phyloP scores from a whole-genome alignment of 257 asterid species.

The Scutellaria baicalensis region DNA sequence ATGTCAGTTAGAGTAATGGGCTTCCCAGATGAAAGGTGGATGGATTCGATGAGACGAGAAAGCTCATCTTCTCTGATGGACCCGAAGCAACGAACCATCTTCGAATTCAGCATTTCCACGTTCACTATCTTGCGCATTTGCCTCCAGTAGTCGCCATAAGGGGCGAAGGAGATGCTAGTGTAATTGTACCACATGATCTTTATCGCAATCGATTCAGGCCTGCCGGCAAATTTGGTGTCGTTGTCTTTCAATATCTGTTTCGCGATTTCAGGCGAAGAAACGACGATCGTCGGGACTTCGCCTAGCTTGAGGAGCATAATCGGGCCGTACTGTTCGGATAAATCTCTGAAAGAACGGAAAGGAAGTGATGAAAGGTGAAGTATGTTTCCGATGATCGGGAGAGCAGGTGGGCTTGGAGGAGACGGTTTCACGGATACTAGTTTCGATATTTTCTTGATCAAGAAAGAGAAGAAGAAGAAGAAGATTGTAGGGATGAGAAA shows the following conservation, averaged over 20 bases:
- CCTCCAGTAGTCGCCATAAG: constrained; percentile 15
- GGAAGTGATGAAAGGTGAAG: not conserved
- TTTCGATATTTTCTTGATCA: too few species aligned
- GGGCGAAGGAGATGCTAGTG: not conserved
- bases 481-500: too few species aligned
- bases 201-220: not conserved
- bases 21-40: not conserved
- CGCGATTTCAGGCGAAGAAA: not conserved
- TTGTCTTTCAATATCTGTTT: not conserved
- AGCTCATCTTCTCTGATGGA: constrained; percentile 16
- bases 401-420: not conserved
- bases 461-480: too few species aligned
- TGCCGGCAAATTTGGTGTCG: not conserved
- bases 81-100: not conserved
- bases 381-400: not conserved
- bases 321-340: not conserved
- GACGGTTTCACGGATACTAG: not conserved
- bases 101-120: constrained; percentile 1
- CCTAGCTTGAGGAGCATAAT: not conserved
- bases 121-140: constrained; percentile 18
- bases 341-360: not conserved
- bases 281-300: not conserved
- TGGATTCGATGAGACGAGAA: not conserved
- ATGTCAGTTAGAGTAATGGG: constrained; percentile 1
- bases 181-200: constrained; percentile 13